Evolutionary conservation across 441 rosid species (phyloP).

Genomic region (Erodium chrysanthum): DNA sequence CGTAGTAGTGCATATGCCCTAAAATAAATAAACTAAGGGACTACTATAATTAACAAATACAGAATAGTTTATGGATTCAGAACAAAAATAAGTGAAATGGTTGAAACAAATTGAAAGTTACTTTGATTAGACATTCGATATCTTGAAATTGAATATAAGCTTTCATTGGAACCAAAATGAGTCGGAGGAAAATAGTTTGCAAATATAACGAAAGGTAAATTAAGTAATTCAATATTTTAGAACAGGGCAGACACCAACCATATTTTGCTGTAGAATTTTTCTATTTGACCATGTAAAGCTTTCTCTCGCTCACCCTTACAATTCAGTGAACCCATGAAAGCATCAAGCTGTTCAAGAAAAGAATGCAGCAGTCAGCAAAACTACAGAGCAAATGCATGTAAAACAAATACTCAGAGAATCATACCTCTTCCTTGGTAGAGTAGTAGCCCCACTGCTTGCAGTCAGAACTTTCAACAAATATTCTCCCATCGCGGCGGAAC

Average conservation of each 20-base stretch:
- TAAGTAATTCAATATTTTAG: neutral
- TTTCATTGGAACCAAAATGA: neutral
- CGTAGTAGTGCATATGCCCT: neutral
- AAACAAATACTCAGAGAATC: neutral
- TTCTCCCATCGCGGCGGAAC: constrained; percentile 85
- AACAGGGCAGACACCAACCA: constrained; percentile 40
- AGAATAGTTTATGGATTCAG: neutral
- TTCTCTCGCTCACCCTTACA: constrained; percentile 83
- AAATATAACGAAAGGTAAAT: neutral
- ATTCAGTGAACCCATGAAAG: constrained; percentile 77
- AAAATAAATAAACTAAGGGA: neutral
- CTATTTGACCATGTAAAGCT: constrained; percentile 59
- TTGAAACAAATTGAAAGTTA: neutral
- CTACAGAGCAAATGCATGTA: neutral
- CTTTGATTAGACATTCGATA: neutral
- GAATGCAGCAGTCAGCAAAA: neutral
- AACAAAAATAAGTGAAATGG: neutral
- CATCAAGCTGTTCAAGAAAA: constrained; percentile 51
- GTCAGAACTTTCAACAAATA: constrained; percentile 83
- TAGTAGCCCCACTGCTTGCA: constrained; percentile 78
- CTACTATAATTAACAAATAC: neutral
- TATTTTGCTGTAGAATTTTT: constrained; percentile 56
- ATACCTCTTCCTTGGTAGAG: constrained; percentile 85
- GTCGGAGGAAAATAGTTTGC: neutral
- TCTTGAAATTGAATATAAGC: neutral